phyloP scores from a whole-genome alignment of 495 filamentous ascomycete species.

The Penicillium flavigenum region DNA sequence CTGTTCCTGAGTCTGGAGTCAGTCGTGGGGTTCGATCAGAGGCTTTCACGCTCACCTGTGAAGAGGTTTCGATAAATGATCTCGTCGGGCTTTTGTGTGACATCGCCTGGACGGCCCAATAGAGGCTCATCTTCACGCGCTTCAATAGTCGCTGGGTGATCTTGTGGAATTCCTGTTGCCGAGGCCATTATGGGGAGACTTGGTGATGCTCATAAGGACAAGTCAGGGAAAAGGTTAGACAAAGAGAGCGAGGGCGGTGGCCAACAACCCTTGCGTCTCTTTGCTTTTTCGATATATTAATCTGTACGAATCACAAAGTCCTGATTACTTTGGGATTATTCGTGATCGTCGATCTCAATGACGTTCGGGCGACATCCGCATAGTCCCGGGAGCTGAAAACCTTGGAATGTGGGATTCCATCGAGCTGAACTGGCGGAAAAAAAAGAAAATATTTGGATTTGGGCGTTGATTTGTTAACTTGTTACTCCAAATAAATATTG shows the following conservation, averaged over 20 bases:
- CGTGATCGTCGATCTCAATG: constrained; percentile 20
- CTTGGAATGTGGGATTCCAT: constrained; percentile 3
- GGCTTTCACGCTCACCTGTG: constrained; percentile 56
- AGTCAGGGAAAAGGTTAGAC: neutral
- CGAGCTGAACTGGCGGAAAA: constrained; percentile 1
- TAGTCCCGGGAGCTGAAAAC: constrained; percentile 4
- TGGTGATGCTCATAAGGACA: neutral
- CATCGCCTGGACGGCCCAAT: constrained; percentile 71
- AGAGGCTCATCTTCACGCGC: constrained; percentile 70
- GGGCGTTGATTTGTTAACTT: neutral
- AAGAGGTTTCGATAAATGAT: constrained; percentile 69
- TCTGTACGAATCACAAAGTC: neutral
- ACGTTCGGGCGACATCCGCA: constrained; percentile 8
- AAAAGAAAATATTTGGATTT: neutral
- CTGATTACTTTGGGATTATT: constrained; percentile 2
- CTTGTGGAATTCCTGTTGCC: constrained; percentile 45
- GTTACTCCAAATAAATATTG: neutral
- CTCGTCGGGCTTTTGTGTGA: constrained; percentile 61
- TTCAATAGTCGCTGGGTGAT: constrained; percentile 29
- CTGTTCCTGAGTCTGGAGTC: constrained; percentile 55
- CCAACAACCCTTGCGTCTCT: neutral
- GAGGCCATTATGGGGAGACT: neutral
- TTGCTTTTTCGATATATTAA: neutral
- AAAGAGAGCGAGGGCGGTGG: neutral
- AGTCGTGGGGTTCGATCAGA: neutral